Evolutionary conservation across 2,329 filamentous ascomycete species (phyloP).

Genomic region (Alternaria arborescens): DNA sequence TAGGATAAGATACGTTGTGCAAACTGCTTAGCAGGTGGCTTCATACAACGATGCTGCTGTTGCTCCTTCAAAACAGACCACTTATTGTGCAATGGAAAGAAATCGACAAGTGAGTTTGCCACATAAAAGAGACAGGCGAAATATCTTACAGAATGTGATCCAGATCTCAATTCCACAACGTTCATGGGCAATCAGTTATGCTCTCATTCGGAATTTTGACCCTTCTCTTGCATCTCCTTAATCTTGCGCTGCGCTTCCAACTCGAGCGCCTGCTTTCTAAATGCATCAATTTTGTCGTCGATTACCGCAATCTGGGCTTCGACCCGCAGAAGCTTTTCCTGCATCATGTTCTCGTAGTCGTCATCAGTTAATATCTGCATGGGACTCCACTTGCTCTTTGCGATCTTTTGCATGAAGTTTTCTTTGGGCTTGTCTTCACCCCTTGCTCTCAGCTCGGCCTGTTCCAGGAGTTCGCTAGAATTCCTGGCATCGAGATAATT

Average conservation of each 20-base stretch:
- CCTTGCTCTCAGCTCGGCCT: conserved; percentile 38
- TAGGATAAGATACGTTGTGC: not conserved
- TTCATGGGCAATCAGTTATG: not conserved
- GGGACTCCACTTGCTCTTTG: conserved; percentile 74
- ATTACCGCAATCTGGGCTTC: conserved; percentile 81
- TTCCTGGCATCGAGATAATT: conserved; percentile 61
- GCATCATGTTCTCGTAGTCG: conserved; percentile 75
- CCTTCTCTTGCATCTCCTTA: conserved; percentile 13
- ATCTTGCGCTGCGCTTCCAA: conserved; percentile 23
- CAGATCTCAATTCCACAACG: not conserved
- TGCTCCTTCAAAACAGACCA: not conserved
- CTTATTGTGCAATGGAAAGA: not conserved
- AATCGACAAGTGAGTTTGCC: not conserved
- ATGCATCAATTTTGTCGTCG: conserved; percentile 74
- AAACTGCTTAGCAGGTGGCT: not conserved
- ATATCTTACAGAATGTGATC: not conserved
- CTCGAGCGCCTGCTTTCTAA: conserved; percentile 47
- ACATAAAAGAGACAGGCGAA: not conserved
- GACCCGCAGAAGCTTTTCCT: conserved; percentile 73
- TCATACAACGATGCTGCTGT: not conserved
- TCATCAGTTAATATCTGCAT: conserved; percentile 74
- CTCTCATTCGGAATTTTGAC: not conserved
- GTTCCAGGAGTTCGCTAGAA: conserved; percentile 46
- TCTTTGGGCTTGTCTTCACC: conserved; percentile 46
- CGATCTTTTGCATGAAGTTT: conserved; percentile 59